These are phyloP conservation scores for Metarhizium brunneum DNA, from an alignment of 2,329 filamentous ascomycete genomes.

Conservation along the genomic window DNA sequence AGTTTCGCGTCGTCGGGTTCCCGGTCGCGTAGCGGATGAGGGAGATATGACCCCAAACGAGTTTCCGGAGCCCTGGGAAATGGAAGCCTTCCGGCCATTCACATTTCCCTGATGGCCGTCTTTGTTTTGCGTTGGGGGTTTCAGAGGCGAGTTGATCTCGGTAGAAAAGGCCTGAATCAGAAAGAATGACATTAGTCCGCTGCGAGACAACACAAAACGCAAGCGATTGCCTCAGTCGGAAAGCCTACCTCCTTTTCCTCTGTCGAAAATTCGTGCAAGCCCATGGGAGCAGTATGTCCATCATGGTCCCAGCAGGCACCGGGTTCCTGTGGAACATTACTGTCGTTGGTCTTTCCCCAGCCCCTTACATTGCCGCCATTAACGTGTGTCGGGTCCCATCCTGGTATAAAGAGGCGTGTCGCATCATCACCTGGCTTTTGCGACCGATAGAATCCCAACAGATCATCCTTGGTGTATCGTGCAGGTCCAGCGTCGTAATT, in stretches of 20 bases:
- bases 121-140: constrained; percentile 71
- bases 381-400: constrained; percentile 68
- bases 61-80: constrained; percentile 60
- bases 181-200: constrained; percentile 12
- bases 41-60: constrained; percentile 67
- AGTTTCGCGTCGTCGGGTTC: constrained; percentile 75
- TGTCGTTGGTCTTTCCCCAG: constrained; percentile 73
- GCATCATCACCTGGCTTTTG: constrained; percentile 42
- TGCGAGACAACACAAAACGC: not conserved
- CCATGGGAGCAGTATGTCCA: constrained; percentile 62
- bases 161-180: constrained; percentile 60
- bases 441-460: constrained; percentile 62
- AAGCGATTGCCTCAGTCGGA: not conserved
- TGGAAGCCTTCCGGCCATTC: constrained; percentile 70
- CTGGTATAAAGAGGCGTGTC: constrained; percentile 59
- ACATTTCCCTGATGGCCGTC: constrained; percentile 47
- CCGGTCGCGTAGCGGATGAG: constrained; percentile 59
- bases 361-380: constrained; percentile 54
- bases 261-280: constrained; percentile 57
- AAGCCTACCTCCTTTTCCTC: constrained; percentile 52
- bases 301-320: constrained; percentile 83
- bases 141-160: constrained; percentile 90
- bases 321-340: constrained; percentile 67
- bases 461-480: constrained; percentile 70
- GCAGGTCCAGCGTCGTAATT: constrained; percentile 31